Evolutionary conservation across 306 rosid species (phyloP), one percentile per base, ranked within the genome.

Genomic region (Arachis hypogaea): DNA sequence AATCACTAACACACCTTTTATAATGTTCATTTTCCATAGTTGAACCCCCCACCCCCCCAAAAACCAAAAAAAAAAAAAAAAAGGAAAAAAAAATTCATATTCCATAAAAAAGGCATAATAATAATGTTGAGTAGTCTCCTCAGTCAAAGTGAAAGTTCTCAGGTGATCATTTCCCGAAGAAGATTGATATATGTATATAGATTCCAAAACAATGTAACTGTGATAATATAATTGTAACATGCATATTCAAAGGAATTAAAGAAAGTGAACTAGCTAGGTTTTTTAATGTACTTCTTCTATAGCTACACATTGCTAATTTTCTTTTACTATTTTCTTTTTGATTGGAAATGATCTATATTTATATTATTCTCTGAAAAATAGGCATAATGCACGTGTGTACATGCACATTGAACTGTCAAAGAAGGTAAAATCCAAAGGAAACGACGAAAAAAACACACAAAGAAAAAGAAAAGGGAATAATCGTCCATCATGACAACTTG

Each of bases 381-480:
- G 50, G 44, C 74, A 59, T 22, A 22, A 22, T 84, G 86, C 93
- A 80, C 86, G 87, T 84, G 88, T 68, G 82, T 71, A 36, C 76
- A 86, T 79, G 82, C 78, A 69, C 82, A 77, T 63, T 72, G 67
- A 88, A 73, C 85, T 80, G 79, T 74, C 73, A 75, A 73, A 79
- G 69, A 41, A 78, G 81, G 65, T 69, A 88, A 78, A 67, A 67
- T 83, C 83, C 90, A 83, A 78, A 55, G 28, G 78, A 83, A 85
- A 87, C 87, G 86, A 87, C 86, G 80, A 87, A 82, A 76, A 59
- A 75, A 71, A 83, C 78, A 81, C 62, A 76, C 28, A 22, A 22
- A 86, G 79, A 62, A 76, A 86, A 85, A 84, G 85, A 76, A 86
- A 85, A 84, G 85, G 87, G 86, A 88, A 88, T 82, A 86, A 86